These are phyloP conservation scores for Rossbeevera mucosa DNA, from an alignment of 768 basidiomycete species.

Conservation along the genomic window DNA sequence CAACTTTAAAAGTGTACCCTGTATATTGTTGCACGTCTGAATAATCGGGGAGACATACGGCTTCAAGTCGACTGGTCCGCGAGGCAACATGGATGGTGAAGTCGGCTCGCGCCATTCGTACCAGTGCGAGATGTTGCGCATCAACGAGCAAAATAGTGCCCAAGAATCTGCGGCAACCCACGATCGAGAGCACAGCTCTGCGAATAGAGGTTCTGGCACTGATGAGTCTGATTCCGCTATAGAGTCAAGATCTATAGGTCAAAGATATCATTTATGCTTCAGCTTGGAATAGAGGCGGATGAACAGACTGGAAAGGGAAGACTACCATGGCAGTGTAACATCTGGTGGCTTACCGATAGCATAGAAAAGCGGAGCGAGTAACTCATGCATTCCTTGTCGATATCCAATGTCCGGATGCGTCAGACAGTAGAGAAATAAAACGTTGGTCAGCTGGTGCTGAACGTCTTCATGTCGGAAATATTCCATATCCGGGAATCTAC, in stretches of 20 bases:
- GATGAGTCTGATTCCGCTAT: slow-evolving; percentile 35
- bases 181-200: slow-evolving; percentile 58
- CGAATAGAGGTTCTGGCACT: slow-evolving; percentile 36
- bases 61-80: slow-evolving; percentile 43
- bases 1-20: slow-evolving; percentile 63
- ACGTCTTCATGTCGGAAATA: slow-evolving; percentile 80
- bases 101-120: slow-evolving; percentile 61
- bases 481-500: slow-evolving; percentile 89
- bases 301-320: slow-evolving; percentile 12
- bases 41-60: slow-evolving; percentile 84
- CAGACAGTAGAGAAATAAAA: slow-evolving; percentile 80
- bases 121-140: slow-evolving; percentile 79
- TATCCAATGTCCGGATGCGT: slow-evolving; percentile 84
- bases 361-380: slow-evolving; percentile 84
- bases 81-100: slow-evolving; percentile 27
- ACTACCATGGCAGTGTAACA: neutral
- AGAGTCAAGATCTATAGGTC: slow-evolving; percentile 70
- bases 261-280: slow-evolving; percentile 23
- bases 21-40: slow-evolving; percentile 73
- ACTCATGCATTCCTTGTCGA: slow-evolving; percentile 98
- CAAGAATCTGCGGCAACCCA: slow-evolving; percentile 88
- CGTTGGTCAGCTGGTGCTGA: slow-evolving; percentile 76
- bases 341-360: slow-evolving; percentile 36
- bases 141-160: slow-evolving; percentile 73
- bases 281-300: slow-evolving; percentile 21